Evolutionary conservation across 1,284 basidiomycete genomes (phyloP).

Genomic region (Flammula alnicola): DNA sequence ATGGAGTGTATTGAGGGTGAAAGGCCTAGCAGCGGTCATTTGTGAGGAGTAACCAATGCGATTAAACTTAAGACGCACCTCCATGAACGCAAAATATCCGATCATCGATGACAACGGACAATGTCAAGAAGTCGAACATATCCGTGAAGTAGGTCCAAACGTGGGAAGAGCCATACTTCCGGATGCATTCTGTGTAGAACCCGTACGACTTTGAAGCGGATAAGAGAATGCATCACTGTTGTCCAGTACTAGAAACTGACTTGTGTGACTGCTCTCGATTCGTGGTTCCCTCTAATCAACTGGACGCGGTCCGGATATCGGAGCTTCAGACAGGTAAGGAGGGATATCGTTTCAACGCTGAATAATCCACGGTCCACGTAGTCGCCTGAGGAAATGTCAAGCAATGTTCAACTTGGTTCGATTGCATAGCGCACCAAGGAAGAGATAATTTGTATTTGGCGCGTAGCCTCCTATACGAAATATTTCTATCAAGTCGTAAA

Average conservation of each 20-base stretch:
- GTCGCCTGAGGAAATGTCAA: constrained; percentile 67
- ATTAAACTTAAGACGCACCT: constrained; percentile 51
- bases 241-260: constrained; percentile 48
- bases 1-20: constrained; percentile 99
- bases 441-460: constrained; percentile 97
- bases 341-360: constrained; percentile 98
- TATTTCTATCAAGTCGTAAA: constrained; percentile 99
- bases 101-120: constrained; percentile 98
- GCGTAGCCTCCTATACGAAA: constrained; percentile 98
- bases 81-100: constrained; percentile 99
- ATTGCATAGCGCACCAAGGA: constrained; percentile 72
- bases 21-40: constrained; percentile 63
- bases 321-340: constrained; percentile 95
- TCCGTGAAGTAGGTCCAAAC: constrained; percentile 99
- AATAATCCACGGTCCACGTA: constrained; percentile 98
- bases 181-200: constrained; percentile 98
- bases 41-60: not conserved
- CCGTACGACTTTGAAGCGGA: constrained; percentile 83
- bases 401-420: constrained; percentile 13
- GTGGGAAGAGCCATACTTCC: constrained; percentile 95
- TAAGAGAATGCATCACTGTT: constrained; percentile 25
- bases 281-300: constrained; percentile 97
- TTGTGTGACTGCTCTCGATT: constrained; percentile 97
- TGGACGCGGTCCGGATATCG: constrained; percentile 98
- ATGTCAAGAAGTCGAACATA: constrained; percentile 99